phyloP scores from a whole-genome alignment of 768 basidiomycete genomes.

The Boletus pseudopeckii region DNA sequence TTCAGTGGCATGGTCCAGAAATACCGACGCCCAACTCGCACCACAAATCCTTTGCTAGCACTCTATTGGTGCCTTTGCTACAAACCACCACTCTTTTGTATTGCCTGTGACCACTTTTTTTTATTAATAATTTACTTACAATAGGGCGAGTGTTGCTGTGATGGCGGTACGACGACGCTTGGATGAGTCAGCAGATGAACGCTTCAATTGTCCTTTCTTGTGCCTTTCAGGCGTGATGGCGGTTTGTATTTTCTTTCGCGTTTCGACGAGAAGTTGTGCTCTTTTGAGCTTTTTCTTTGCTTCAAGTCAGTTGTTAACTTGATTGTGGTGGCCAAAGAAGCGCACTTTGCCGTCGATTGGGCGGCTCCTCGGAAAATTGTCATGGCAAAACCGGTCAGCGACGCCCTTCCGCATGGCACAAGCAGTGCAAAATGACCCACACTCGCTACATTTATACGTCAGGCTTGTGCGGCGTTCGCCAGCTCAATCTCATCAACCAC shows the following conservation, averaged over 20 bases:
- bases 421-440: constrained; percentile 27
- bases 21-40: neutral
- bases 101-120: neutral
- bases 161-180: constrained; percentile 2
- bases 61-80: neutral
- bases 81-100: constrained; percentile 9
- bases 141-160: constrained; percentile 1
- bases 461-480: constrained; percentile 4
- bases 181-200: constrained; percentile 13
- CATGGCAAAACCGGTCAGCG: constrained; percentile 5
- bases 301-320: neutral
- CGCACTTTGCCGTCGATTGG: neutral
- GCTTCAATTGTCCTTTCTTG: constrained; percentile 12
- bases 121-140: neutral
- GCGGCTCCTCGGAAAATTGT: constrained; percentile 3
- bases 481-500: constrained; percentile 12
- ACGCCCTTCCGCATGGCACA: constrained; percentile 16
- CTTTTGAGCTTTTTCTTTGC: constrained; percentile 3
- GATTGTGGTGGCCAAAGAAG: neutral
- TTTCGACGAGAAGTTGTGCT: constrained; percentile 5
- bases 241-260: constrained; percentile 1
- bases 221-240: neutral
- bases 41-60: neutral
- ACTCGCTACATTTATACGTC: constrained; percentile 26
- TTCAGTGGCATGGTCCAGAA: neutral